Conservation (phyloP, 2,329 filamentous ascomycete genomes). For the Stagonosporopsis vannaccii region DNA sequence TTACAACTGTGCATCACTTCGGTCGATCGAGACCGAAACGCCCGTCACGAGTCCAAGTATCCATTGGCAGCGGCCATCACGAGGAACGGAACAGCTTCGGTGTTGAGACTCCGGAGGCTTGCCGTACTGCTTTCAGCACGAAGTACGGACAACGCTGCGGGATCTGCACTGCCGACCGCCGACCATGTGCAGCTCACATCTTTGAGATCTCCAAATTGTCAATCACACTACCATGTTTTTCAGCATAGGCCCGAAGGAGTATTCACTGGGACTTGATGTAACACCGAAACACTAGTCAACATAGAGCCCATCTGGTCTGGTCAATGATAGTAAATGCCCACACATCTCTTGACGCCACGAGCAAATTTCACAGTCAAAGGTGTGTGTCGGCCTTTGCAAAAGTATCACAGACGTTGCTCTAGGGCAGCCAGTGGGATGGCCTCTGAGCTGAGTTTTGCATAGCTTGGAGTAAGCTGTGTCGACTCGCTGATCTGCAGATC, state of each 20-base stretch:
- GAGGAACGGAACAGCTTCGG: not conserved
- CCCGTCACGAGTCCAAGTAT: not conserved
- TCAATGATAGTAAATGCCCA: no score
- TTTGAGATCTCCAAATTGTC: not conserved
- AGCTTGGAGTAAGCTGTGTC: slow-evolving; percentile 3
- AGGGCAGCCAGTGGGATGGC: not conserved
- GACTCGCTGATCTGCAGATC: slow-evolving; percentile 13
- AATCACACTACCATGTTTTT: slow-evolving; percentile 1
- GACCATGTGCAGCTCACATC: not conserved
- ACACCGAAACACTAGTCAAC: no score
- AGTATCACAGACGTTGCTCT: not conserved
- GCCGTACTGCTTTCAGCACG: not conserved
- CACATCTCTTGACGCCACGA: no score
- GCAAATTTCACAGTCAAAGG: no score
- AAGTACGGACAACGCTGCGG: not conserved
- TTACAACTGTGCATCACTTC: not conserved
- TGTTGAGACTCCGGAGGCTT: not conserved
- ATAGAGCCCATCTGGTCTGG: no score
- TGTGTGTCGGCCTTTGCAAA: no score
- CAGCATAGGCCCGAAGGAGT: not conserved
- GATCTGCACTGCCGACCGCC: not conserved
- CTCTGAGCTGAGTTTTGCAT: not conserved
- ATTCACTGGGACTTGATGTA: not conserved
- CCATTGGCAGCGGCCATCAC: not conserved
- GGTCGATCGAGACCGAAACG: not conserved